Conservation (phyloP, 73 alveolate genomes). For the Blepharisma stoltei region DNA sequence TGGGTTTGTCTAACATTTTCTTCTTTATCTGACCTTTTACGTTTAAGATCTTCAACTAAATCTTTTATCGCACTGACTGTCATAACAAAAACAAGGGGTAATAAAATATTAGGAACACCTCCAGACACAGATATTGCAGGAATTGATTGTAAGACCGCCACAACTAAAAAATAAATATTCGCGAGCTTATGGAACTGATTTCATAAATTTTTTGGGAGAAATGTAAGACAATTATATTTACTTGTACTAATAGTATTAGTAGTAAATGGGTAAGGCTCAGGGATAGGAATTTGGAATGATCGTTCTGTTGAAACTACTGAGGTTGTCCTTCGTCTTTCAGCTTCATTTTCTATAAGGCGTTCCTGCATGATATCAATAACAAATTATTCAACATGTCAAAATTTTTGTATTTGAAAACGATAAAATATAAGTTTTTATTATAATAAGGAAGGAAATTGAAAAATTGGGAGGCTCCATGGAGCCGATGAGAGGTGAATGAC, state of each 20-base stretch:
- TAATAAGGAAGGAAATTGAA: too few species aligned
- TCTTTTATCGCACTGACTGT: constrained; percentile 80
- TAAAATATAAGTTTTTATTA: too few species aligned
- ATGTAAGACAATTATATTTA: constrained; percentile 62
- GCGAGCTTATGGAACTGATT: constrained; percentile 69
- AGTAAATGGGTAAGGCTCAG: constrained; percentile 21
- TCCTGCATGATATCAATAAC: too few species aligned
- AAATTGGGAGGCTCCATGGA: too few species aligned
- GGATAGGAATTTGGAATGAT: background rate
- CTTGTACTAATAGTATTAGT: constrained; percentile 71
- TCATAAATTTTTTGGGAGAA: constrained; percentile 66
- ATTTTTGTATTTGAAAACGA: too few species aligned
- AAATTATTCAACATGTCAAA: too few species aligned
- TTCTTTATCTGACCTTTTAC: constrained; percentile 47
- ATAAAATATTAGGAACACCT: constrained; percentile 49
- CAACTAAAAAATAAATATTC: constrained; percentile 68
- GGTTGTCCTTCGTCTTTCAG: background rate
- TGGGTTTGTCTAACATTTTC: constrained; percentile 33
- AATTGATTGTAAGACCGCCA: constrained; percentile 67
- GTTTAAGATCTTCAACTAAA: constrained; percentile 83
- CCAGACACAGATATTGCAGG: constrained; percentile 74
- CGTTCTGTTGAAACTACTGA: background rate
- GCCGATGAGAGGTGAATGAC: too few species aligned
- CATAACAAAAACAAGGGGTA: constrained; percentile 63
- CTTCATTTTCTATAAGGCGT: too few species aligned